A percentile compares a stretch with the other conserved stretches of the same genome.
Evolutionary conservation across 495 filamentous ascomycete species (phyloP).

Genomic region (Daldinia vernicosa): DNA sequence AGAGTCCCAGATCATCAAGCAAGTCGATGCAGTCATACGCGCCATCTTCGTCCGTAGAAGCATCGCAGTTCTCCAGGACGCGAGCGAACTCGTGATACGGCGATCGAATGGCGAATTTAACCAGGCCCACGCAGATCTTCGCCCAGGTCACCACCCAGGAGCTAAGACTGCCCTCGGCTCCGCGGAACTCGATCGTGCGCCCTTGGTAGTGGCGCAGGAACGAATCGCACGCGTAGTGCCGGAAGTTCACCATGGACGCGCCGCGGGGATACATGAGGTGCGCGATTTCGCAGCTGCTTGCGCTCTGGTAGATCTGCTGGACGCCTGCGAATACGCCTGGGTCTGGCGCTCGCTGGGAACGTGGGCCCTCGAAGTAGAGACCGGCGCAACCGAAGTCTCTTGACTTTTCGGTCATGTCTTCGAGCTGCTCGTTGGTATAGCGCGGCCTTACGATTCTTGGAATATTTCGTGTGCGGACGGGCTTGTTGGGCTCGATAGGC

Average conservation of each 20-base stretch:
- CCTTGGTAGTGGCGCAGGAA: background rate
- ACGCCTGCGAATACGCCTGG: conserved; percentile 22
- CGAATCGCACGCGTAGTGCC: background rate
- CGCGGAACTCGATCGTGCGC: conserved; percentile 52
- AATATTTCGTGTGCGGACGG: background rate
- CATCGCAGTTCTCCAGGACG: conserved; percentile 20
- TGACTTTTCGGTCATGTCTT: background rate
- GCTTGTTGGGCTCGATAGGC: background rate
- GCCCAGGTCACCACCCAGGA: conserved; percentile 46
- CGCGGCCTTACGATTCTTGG: background rate
- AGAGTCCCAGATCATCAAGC: conserved; percentile 35
- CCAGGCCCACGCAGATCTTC: conserved; percentile 44
- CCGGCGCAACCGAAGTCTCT: background rate
- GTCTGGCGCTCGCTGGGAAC: background rate
- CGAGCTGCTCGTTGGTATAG: conserved; percentile 2
- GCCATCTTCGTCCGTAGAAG: background rate
- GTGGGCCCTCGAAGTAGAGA: background rate
- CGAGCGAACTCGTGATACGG: conserved; percentile 20
- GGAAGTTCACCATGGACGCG: background rate
- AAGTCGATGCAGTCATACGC: conserved; percentile 38
- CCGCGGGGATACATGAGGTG: background rate
- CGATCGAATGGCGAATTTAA: conserved; percentile 37
- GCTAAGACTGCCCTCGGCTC: conserved; percentile 48
- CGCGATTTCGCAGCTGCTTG: conserved; percentile 9
- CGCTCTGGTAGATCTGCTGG: background rate